Percentiles rank a stretch among this genome's conserved stretches.
Evolutionary conservation across 495 filamentous ascomycete species (phyloP).

Genomic region (Thozetella sp.): DNA sequence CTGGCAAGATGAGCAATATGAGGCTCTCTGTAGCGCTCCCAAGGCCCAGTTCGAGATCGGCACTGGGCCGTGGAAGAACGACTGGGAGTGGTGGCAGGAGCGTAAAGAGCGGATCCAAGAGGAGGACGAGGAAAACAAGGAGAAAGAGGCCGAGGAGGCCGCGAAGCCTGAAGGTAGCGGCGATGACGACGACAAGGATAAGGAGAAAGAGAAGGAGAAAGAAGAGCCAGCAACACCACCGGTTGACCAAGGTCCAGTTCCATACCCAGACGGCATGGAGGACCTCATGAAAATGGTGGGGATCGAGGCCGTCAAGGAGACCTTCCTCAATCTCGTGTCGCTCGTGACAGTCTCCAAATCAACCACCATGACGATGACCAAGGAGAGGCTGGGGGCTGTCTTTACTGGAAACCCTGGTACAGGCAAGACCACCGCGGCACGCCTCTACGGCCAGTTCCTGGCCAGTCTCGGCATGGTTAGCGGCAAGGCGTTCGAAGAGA

Average conservation of each 20-base stretch:
- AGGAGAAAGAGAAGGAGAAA: not conserved
- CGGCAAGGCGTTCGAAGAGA: slow-evolving; percentile 59
- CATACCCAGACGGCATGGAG: not conserved
- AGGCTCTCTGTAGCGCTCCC: not conserved
- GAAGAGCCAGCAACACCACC: not conserved
- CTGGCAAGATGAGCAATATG: not conserved
- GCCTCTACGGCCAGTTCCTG: slow-evolving; percentile 72
- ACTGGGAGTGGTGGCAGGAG: slow-evolving; percentile 1
- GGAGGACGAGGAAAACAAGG: not conserved
- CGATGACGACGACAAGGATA: not conserved
- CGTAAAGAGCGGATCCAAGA: not conserved
- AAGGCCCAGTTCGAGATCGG: not conserved
- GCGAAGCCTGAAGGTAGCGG: not conserved
- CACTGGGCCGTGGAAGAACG: not conserved
- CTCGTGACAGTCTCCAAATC: not conserved
- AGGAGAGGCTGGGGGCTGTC: not conserved
- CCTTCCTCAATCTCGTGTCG: not conserved
- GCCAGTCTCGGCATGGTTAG: slow-evolving; percentile 59
- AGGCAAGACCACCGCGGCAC: slow-evolving; percentile 83
- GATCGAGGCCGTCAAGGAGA: not conserved
- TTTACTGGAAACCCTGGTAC: not conserved
- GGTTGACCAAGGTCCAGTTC: not conserved
- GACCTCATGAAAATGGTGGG: not conserved
- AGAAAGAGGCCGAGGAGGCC: no score
- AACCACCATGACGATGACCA: not conserved